Percentiles rank a stretch among this genome's conserved stretches.
Conservation (phyloP, 306 rosid species). For the Malus asiatica region DNA sequence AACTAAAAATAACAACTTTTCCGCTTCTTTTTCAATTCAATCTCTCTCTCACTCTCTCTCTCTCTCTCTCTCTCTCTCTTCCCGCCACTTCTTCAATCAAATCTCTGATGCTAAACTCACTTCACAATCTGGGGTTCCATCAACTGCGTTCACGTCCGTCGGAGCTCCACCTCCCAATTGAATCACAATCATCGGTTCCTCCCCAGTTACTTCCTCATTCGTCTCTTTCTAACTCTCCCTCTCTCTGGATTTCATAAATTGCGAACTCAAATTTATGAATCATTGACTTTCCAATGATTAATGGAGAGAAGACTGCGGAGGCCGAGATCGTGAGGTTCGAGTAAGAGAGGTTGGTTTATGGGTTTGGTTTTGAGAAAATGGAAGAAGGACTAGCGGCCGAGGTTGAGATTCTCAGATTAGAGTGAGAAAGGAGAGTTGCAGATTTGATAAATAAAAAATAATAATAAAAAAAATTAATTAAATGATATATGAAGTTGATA, state of each 20-base stretch:
- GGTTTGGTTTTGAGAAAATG: no score
- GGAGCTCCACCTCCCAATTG: not conserved
- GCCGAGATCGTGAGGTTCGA: not conserved
- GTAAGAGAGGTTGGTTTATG: no score
- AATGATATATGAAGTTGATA: no score
- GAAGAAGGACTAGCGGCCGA: no score
- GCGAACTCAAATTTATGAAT: not conserved
- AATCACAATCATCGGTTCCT: conserved; percentile 4
- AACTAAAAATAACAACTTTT: not conserved
- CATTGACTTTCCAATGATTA: conserved; percentile 24
- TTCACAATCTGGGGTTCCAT: not conserved
- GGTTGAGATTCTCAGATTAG: no score
- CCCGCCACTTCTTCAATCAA: not conserved
- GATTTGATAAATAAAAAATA: no score
- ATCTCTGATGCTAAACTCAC: not conserved
- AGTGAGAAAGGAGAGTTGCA: no score
- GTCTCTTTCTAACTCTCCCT: not conserved
- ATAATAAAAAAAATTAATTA: no score
- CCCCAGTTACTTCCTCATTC: conserved; percentile 11
- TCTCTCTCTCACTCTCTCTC: not conserved
- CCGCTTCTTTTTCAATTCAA: not conserved
- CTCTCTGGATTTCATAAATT: not conserved
- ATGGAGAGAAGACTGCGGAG: conserved; percentile 34
- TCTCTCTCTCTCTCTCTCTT: not conserved
- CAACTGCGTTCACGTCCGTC: not conserved